Evolutionary conservation across 805 yeast species (phyloP).

Genomic region (Kuraishia floccosa): DNA sequence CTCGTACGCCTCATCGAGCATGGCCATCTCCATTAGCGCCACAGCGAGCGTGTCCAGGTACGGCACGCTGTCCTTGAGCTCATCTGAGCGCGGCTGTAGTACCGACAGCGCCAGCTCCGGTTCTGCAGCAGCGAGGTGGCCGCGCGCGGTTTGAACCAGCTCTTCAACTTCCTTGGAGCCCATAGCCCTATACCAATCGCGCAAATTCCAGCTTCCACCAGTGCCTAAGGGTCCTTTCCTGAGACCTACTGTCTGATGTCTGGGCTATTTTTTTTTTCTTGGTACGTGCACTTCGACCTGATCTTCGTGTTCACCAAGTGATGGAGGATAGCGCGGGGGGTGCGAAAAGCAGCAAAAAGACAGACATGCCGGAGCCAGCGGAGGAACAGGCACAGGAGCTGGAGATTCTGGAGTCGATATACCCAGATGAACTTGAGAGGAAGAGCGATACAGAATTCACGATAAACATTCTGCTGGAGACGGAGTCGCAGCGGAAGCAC

Average conservation of each 20-base stretch:
- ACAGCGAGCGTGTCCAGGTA: conserved; percentile 59
- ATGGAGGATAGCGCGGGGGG: not conserved
- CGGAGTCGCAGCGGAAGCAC: conserved; percentile 50
- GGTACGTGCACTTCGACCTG: too few relatives aligned
- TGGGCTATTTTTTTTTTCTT: too few relatives aligned
- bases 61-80: conserved; percentile 28
- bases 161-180: too few relatives aligned
- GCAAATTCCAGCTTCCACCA: too few relatives aligned
- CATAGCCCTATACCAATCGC: too few relatives aligned
- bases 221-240: too few relatives aligned
- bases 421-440: conserved; percentile 77
- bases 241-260: too few relatives aligned
- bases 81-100: conserved; percentile 24
- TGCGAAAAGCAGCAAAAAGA: not conserved
- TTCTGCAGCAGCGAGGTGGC: conserved; percentile 32
- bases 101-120: conserved; percentile 42
- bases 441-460: conserved; percentile 37
- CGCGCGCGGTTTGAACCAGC: conserved; percentile 26
- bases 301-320: too few relatives aligned
- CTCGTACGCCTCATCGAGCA: conserved; percentile 68
- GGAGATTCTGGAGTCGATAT: conserved; percentile 81
- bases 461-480: conserved; percentile 55
- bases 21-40: conserved; percentile 66
- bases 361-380: conserved; percentile 57
- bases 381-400: conserved; percentile 88